Percentiles rank a stretch among this genome's conserved stretches.
phyloP scores from a whole-genome alignment of 2,329 filamentous ascomycete genomes.

The Aspergillus sp. region DNA sequence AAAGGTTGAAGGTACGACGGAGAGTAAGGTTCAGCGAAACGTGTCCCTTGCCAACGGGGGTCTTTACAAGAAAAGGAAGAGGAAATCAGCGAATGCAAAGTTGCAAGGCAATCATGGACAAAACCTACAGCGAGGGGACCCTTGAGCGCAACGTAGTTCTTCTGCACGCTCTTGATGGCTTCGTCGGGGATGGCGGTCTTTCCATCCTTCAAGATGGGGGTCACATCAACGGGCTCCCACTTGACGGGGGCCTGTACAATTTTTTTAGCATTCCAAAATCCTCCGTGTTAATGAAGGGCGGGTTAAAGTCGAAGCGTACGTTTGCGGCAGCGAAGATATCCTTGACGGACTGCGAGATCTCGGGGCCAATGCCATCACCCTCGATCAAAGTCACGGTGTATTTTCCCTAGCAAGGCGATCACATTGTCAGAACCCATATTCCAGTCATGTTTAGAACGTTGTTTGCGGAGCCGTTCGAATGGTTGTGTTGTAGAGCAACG shows the following conservation, averaged over 20 bases:
- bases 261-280: conserved; percentile 35
- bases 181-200: conserved; percentile 92
- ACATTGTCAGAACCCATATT: conserved; percentile 11
- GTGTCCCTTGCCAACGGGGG: conserved; percentile 96
- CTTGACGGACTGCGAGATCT: conserved; percentile 97
- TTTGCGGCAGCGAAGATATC: conserved; percentile 96
- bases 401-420: conserved; percentile 65
- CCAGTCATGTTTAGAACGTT: not conserved
- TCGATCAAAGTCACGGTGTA: conserved; percentile 97
- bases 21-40: conserved; percentile 98
- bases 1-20: conserved; percentile 98
- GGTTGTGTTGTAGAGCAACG: not conserved
- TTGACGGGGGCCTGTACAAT: conserved; percentile 73
- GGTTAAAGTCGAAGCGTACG: conserved; percentile 50
- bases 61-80: conserved; percentile 52
- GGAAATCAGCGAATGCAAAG: conserved; percentile 25
- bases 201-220: conserved; percentile 88
- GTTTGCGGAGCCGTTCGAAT: not conserved
- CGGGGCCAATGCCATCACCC: conserved; percentile 97
- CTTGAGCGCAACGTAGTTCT: conserved; percentile 97
- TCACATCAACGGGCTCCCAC: conserved; percentile 97
- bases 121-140: conserved; percentile 84
- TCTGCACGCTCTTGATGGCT: conserved; percentile 88
- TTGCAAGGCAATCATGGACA: not conserved
- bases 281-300: not conserved